Evolutionary conservation across 169 alveolate genomes (phyloP), one percentile per base, ranked within the genome.

Genomic region (Eimeria maxima): DNA sequence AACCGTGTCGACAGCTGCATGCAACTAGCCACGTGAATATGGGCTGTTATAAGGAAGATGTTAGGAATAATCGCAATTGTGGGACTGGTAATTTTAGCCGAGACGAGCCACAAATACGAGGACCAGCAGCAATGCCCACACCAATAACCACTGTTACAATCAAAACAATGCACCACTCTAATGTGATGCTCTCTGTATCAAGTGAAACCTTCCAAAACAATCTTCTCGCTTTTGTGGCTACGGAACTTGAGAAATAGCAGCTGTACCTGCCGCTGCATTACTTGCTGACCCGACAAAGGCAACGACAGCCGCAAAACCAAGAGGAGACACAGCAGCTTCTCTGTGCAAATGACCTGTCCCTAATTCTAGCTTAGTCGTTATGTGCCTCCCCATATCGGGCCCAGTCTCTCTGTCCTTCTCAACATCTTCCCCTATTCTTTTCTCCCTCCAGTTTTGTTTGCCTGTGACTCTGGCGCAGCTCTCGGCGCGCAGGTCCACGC

Each of bases 401-500:
- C 27, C 47, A 0, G 47, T 69, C 55, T 38, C 57, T 74, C 29
- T 38, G 29, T 44, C 29, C 42, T 11, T 42, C 11, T 14, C 55
- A 0, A 16, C 55, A 33, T 73, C 24, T 44, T 3, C 14, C 14
- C 38, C 29, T 73, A 18, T 33, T 38, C 27, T 44, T 69, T 44
- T 10, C 13, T 33, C 38, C 38, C 38, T n/a, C 38, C 38, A 33
- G 38, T 80, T 47, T 16, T 47, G 42, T 7, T 11, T 81, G 38
- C 53, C 47, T 50, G 57, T 27, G 71, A 50, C 63, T 81, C 71
- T 81, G 71, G 10, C 16, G 44, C 90, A 81, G 90, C 90, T n/a
- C 13, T 50, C 3, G 53, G 90, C 53, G 71, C 90, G 13, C 90
- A 81, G 27, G 90, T 81, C 18, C 90, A 81, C 24, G 90, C 90